Evolutionary conservation across 2,329 filamentous ascomycete species (phyloP).

Genomic region (Ceratocystis cubensis): DNA sequence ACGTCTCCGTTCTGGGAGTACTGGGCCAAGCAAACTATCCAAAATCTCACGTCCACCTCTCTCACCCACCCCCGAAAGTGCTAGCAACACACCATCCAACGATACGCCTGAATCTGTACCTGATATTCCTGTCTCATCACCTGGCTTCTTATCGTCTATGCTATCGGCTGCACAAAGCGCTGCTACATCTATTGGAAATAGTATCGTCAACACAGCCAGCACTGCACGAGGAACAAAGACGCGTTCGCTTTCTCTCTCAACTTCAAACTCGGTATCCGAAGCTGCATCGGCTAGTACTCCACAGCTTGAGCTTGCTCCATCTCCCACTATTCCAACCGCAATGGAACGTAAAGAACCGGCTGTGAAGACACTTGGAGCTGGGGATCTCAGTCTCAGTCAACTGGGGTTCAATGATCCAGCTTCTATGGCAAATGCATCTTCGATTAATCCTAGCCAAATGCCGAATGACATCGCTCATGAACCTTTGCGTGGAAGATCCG

Average conservation of each 20-base stretch:
- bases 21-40: slow-evolving; percentile 76
- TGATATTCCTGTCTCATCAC: neutral
- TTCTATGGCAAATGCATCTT: slow-evolving; percentile 3
- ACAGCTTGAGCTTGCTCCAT: slow-evolving; percentile 12
- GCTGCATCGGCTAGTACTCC: slow-evolving; percentile 13
- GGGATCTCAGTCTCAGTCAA: slow-evolving; percentile 79
- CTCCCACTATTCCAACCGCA: slow-evolving; percentile 13
- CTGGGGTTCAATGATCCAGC: slow-evolving; percentile 57
- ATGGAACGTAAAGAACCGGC: slow-evolving; percentile 57
- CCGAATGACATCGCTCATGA: slow-evolving; percentile 5
- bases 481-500: slow-evolving; percentile 37
- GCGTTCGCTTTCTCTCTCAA: slow-evolving; percentile 1
- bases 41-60: slow-evolving; percentile 59
- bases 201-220: slow-evolving; percentile 54
- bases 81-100: slow-evolving; percentile 5
- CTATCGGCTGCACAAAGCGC: slow-evolving; percentile 89
- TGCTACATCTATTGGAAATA: slow-evolving; percentile 60
- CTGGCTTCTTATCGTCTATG: slow-evolving; percentile 86
- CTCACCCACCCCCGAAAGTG: slow-evolving; percentile 58
- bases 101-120: neutral
- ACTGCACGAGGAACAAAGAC: slow-evolving; percentile 23
- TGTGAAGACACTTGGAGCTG: slow-evolving; percentile 76
- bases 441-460: neutral
- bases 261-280: slow-evolving; percentile 21
- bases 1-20: slow-evolving; percentile 21